Evolutionary conservation across 192 early-diverging fungal genomes (phyloP), one percentile per base, ranked within the genome.

Genomic region (Coemansia sp.): DNA sequence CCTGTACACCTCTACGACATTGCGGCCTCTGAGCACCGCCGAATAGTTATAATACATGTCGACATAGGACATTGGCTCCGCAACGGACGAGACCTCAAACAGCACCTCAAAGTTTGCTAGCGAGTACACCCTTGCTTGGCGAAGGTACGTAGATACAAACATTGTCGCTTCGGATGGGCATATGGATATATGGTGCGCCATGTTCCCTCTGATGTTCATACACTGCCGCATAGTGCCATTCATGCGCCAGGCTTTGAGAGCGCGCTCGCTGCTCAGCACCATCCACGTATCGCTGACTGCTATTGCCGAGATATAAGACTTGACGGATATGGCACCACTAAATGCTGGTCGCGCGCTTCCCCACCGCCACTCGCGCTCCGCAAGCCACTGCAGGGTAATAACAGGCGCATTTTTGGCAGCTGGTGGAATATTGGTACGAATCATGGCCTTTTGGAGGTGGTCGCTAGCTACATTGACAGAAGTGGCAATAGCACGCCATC

Each of bases 141-240:
- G 74, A 51, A 75, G 55, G 16, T 49, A 75, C 27, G 44, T 75
- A 9, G 74, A 75, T 7, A 34, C 59, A n/a, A 70, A 43, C 29
- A 75, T n/a, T 15, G 40, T 34, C 31, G 9, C 18, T 42, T 63
- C 63, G 42, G 74, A 66, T 15, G 62, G 41, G 20, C 74, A 75
- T 31, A 75, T 65, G 20, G 74, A 51, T 8, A 75, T 66, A 36
- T 54, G 38, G n/a, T 75, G 69, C 5, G 67, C 63, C 18, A 36
- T 38, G n/a, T 63, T 69, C 27, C 27, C 68, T 33, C 52, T 47
- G 41, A 60, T 24, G 22, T 65, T 65, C 6, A 70, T 41, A 16
- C 36, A 34, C 29, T 46, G 38, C 4, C 43, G 42, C 51, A 40
- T 11, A 5, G 63, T 7, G 33, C 68, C 61, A 18, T 49, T 49